Evolutionary conservation across 1,139 yeast genomes (phyloP).

Genomic region (Blastobotrys malaysiensis): DNA sequence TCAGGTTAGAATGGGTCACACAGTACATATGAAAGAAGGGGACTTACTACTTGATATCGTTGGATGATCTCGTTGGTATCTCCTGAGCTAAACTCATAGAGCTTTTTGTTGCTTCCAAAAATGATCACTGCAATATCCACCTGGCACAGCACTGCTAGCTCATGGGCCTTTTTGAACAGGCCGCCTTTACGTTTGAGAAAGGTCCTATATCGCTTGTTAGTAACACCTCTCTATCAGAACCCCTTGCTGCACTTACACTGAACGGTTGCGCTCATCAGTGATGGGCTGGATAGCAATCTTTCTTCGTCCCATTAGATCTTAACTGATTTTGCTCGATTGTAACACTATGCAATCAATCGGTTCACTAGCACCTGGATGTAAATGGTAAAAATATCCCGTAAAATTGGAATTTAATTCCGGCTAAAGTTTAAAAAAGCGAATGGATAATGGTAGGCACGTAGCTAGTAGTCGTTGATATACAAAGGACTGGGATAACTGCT

Average conservation of each 20-base stretch:
- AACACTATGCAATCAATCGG: not conserved
- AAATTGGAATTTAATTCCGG: conserved; percentile 1
- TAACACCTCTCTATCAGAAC: not conserved
- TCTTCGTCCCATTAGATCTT: conserved; percentile 78
- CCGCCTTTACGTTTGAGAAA: conserved; percentile 95
- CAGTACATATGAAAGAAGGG: not conserved
- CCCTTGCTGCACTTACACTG: conserved; percentile 32
- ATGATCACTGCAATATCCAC: conserved; percentile 90
- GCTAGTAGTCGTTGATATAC: not conserved
- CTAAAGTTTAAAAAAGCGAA: not conserved
- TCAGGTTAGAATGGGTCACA: conserved; percentile 9
- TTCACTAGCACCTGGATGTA: not conserved
- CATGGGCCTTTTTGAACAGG: conserved; percentile 92
- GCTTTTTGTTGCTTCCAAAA: conserved; percentile 78
- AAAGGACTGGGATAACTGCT: not conserved
- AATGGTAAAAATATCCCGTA: conserved; percentile 2
- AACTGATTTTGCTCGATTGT: not conserved
- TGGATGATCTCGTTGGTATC: conserved; percentile 57
- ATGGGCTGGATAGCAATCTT: conserved; percentile 92
- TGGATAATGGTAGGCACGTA: not conserved
- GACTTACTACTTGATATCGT: conserved; percentile 42
- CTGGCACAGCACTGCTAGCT: conserved; percentile 83
- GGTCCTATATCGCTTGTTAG: conserved; percentile 41
- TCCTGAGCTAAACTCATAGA: conserved; percentile 77
- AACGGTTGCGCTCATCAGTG: conserved; percentile 78